Evolutionary conservation across 768 basidiomycete species (phyloP).

Genomic region (Lentinula guzmanii): DNA sequence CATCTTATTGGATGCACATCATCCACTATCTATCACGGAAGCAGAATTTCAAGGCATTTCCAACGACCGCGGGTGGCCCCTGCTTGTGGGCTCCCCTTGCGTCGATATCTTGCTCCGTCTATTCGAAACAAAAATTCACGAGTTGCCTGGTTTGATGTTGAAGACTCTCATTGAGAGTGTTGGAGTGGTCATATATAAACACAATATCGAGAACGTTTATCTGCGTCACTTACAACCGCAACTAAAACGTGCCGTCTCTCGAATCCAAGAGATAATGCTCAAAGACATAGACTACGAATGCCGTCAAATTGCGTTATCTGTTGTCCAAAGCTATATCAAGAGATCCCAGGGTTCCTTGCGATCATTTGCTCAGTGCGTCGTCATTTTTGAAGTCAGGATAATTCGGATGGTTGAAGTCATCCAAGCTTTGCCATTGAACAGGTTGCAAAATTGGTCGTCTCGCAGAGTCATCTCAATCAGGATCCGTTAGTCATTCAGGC

Average conservation of each 20-base stretch:
- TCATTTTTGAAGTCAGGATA: background rate
- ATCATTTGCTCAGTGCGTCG: slow-evolving; percentile 44
- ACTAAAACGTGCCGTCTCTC: slow-evolving; percentile 47
- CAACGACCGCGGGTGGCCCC: slow-evolving; percentile 34
- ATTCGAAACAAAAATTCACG: slow-evolving; percentile 35
- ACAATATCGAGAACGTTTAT: slow-evolving; percentile 54
- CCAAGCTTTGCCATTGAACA: slow-evolving; percentile 49
- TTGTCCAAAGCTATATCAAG: slow-evolving; percentile 57
- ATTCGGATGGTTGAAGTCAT: background rate
- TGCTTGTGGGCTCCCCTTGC: slow-evolving; percentile 58
- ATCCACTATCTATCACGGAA: slow-evolving; percentile 24
- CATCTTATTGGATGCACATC: slow-evolving; percentile 53
- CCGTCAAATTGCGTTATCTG: slow-evolving; percentile 58
- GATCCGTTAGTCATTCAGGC: slow-evolving; percentile 57
- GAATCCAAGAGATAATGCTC: slow-evolving; percentile 44
- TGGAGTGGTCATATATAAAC: slow-evolving; percentile 65
- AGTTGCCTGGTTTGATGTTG: slow-evolving; percentile 49
- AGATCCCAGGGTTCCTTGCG: slow-evolving; percentile 50
- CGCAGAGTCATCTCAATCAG: slow-evolving; percentile 44
- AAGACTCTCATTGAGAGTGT: slow-evolving; percentile 61
- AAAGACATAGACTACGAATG: slow-evolving; percentile 60
- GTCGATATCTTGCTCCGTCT: slow-evolving; percentile 54
- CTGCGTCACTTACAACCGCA: slow-evolving; percentile 48
- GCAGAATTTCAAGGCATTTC: slow-evolving; percentile 25
- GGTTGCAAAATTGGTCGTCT: slow-evolving; percentile 39